Evolutionary conservation across 1,284 basidiomycete species (phyloP), one percentile per base, ranked within the genome.

Genomic region (Uromyces viciae-fabae): DNA sequence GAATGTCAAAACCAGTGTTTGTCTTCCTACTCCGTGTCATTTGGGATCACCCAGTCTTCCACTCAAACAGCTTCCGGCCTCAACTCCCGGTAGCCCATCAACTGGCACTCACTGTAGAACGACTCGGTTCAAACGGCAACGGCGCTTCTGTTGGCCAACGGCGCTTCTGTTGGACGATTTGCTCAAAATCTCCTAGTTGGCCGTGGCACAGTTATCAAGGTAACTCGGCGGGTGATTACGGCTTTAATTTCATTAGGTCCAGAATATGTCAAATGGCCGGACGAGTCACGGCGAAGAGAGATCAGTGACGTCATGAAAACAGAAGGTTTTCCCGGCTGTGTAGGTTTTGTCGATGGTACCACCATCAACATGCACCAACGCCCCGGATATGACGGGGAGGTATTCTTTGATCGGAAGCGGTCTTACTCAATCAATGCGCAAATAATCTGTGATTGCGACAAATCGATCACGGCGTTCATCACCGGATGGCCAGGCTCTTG

Each of bases 121-220:
- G n/a, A n/a, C n/a, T n/a, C n/a, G n/a, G n/a, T n/a, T n/a, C n/a
- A n/a, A n/a, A n/a, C n/a, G n/a, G n/a, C n/a, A n/a, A n/a, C n/a
- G n/a, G n/a, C n/a, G n/a, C n/a, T n/a, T n/a, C n/a, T n/a, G n/a
- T n/a, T n/a, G n/a, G 25, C 58, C 38, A 71, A 71, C 68, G 68
- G 68, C 8, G 68, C 68, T 11, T 71, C 68, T 4, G 68, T 71
- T 19, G 68, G 68, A 0, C 38, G 68, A 8, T 71, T 71, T 42
- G 17, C 68, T 28, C 17, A 42, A 25, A 71, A 71, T 33, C 31
- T 46, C 36, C 19, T 42, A 46, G 68, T 71, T 9, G 68, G 38
- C 31, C 40, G 68, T 1, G 68, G 68, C 9, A 46, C 68, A 40
- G 68, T 71, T 2, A 28, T 71, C 15, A 71, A 71, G 11, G 40